These are phyloP conservation scores for Malbranchea zuffiana DNA, from an alignment of 2,329 filamentous ascomycete species.

Conservation along the genomic window DNA sequence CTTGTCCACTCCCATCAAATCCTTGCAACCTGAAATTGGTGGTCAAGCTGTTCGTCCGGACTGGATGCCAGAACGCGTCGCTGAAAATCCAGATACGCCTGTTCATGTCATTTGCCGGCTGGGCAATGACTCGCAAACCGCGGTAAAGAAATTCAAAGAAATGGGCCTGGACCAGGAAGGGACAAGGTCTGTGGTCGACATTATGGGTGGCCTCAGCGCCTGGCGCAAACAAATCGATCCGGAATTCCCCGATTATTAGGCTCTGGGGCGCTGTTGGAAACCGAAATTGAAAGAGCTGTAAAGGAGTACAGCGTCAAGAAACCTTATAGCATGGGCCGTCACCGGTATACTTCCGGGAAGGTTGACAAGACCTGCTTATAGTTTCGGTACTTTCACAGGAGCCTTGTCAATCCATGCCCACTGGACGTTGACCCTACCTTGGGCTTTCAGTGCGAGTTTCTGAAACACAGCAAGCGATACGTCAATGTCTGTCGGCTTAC, in stretches of 20 bases:
- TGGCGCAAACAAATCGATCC: conserved; percentile 35
- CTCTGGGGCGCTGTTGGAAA: background rate
- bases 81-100: conserved; percentile 15
- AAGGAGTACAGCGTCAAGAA: no score
- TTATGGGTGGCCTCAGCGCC: conserved; percentile 34
- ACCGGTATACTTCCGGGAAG: background rate
- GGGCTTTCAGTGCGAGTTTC: conserved; percentile 35
- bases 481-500: conserved; percentile 40
- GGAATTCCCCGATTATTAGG: conserved; percentile 32
- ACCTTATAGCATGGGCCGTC: no score
- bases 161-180: conserved; percentile 27
- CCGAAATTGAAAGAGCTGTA: no score
- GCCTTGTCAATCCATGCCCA: conserved; percentile 42
- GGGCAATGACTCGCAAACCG: conserved; percentile 41
- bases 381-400: conserved; percentile 17
- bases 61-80: background rate
- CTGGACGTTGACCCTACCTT: conserved; percentile 39
- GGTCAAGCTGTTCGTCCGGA: no score
- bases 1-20: conserved; percentile 22
- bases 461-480: conserved; percentile 40
- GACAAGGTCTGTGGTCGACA: conserved; percentile 29
- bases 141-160: conserved; percentile 33
- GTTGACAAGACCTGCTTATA: background rate
- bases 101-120: conserved; percentile 39
- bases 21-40: no score